Evolutionary conservation across 1,139 yeast species (phyloP), one percentile per base, ranked within the genome.

Genomic region (Kodamaea sp.): DNA sequence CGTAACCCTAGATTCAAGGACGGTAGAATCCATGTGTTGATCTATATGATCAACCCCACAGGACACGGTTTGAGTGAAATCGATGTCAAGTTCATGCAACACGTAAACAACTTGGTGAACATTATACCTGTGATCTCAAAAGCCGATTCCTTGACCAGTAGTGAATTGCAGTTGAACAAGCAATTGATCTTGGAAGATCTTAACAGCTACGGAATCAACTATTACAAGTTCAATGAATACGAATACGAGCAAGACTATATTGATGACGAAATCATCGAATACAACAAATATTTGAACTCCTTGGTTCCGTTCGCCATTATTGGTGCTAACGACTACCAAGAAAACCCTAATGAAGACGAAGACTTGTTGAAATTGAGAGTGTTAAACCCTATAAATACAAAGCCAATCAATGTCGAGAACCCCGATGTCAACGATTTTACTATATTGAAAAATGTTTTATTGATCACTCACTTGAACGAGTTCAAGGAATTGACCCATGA

Each of bases 401-500:
- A 61, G 39, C 73, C 73, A 5, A 41, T 70, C 42, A 70, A 70
- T 43, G 60, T 78, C 34, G 83, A 78, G 48, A 77, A 79, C 54
- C 72, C 79, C 3, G 72, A 66, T 13, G 66, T 67, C 42, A 79
- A 82, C 42, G 89, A 83, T 55, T 83, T 83, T 50, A 70, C 83
- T 9, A 68, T 75, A 35, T 70, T 83, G 55, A 81, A 80, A 57
- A 78, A 82, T 39, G 81, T 82, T 5, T 59, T 83, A 41, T 68
- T 83, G 45, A 86, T 86, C 26, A 83, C 90, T n/a, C 90, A 83
- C 57, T 67, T 83, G 51, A 84, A 83, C 55, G 90, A 83, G 46
- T 74, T 83, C 49, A 83, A 82, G 57, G 88, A 82, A 46, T 62
- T 75, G 31, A 83, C 90, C 5, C 87, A 81, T 50, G 78, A 78